Evolutionary conservation across 75 land plant species (phyloP), one percentile per base, ranked within the genome.

Genomic region (Isoetes taiwanensis): DNA sequence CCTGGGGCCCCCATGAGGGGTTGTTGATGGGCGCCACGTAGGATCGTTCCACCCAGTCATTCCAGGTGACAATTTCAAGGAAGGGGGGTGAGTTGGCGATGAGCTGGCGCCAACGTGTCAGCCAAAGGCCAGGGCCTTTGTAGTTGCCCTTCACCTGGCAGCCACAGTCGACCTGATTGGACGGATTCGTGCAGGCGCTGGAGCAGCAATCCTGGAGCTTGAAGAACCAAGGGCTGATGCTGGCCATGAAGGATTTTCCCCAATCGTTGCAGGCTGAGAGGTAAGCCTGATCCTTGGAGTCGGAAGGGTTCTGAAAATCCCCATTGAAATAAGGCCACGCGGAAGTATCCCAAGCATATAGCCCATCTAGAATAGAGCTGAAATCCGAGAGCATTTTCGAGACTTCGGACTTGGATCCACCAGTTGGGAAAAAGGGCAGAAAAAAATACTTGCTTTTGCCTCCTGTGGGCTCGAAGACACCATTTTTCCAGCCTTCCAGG

Each of bases 141-240:
- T 68, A 68, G 17, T 68, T 38, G 1, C 70, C 70, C 30, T 68
- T 68, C 43, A 68, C 58, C 3, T 30, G 17, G 41, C 46, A 16
- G 4, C 42, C 50, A 19, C 50, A 46, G 50, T 23, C 23, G n/a
- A n/a, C n/a, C 50, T 46, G 50, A n/a, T 46, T 23, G 12, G 5
- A 19, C 50, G 17, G 43, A 5, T 21, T 53, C 11, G 17, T 53
- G 21, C 59, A 29, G 63, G 60, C 28, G 28, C 17, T 21, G 30
- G 24, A 27, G 19, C 59, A 30, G 59, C n/a, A 31, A 26, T 34
- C 59, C 31, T 24, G 27, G 8, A 28, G 6, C 30, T 60, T 62
- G 66, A 61, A 67, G 65, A 67, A 67, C 69, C 69, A 67, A 19
- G 69, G 69, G 66, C 66, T 60, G 43, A 64, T 39, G 56, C 68